A percentile compares a stretch with the other conserved stretches of the same genome.
Evolutionary conservation across 164 flowering plant genomes (phyloP).

Genomic region (Stephania japonica): DNA sequence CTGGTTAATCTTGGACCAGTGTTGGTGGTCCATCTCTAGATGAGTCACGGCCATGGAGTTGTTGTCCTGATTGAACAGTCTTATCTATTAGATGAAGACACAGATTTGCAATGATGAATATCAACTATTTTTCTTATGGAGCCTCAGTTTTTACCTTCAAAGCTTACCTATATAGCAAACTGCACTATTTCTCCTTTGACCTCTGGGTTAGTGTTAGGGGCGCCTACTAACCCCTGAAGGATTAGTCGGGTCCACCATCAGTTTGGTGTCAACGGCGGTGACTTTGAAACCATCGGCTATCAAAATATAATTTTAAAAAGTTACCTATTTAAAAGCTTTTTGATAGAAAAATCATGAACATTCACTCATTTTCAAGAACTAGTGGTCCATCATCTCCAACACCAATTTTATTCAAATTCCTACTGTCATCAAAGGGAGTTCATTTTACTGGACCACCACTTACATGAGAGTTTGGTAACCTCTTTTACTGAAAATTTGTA

Average conservation of each 20-base stretch:
- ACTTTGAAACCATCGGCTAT: too few relatives aligned
- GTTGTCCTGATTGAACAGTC: slow-evolving; percentile 2
- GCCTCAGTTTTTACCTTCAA: neutral
- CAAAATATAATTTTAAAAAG: too few relatives aligned
- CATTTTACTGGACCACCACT: neutral
- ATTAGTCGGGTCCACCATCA: too few relatives aligned
- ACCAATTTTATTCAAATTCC: neutral
- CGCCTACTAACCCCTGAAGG: too few relatives aligned
- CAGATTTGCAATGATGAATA: neutral
- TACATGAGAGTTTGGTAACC: neutral
- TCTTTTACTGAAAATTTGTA: slow-evolving; percentile 1
- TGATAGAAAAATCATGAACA: neutral
- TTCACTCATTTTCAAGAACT: neutral
- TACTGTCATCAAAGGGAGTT: neutral
- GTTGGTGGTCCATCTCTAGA: slow-evolving; percentile 1
- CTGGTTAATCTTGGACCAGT: neutral
- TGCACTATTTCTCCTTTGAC: too few relatives aligned
- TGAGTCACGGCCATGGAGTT: neutral
- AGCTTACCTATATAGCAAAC: too few relatives aligned
- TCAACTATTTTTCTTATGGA: neutral
- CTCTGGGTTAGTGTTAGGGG: too few relatives aligned
- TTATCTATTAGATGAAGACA: neutral
- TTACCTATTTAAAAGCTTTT: neutral
- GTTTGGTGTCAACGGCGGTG: too few relatives aligned
- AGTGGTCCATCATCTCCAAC: neutral